phyloP scores from a whole-genome alignment of 495 filamentous ascomycete genomes.

The Bombardia bombarda region DNA sequence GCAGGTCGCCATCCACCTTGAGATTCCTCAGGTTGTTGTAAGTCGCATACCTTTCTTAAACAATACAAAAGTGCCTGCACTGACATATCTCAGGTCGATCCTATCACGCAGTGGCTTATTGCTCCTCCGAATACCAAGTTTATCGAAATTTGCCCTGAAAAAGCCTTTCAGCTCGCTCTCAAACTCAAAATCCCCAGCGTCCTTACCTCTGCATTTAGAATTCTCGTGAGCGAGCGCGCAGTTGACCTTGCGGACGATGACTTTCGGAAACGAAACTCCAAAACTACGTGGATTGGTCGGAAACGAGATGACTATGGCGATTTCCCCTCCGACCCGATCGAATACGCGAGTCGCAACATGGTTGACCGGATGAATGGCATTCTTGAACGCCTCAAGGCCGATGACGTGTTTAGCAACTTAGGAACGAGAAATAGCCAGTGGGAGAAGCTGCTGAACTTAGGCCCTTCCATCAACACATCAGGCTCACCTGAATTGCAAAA shows the following conservation, averaged over 20 bases:
- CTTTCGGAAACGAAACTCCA: slow-evolving; percentile 1
- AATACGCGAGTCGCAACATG: slow-evolving; percentile 19
- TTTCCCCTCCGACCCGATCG: slow-evolving; percentile 22
- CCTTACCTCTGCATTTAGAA: slow-evolving; percentile 28
- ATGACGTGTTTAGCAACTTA: slow-evolving; percentile 11
- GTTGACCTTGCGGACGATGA: slow-evolving; percentile 58
- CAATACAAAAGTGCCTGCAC: not conserved
- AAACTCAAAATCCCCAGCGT: slow-evolving; percentile 26
- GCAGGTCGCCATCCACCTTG: slow-evolving; percentile 49
- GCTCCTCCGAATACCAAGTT: slow-evolving; percentile 33
- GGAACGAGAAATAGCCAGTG: slow-evolving; percentile 8
- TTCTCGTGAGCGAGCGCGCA: slow-evolving; percentile 40
- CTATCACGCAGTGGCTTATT: slow-evolving; percentile 34
- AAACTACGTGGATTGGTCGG: slow-evolving; percentile 14
- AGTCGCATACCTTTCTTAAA: too few species aligned
- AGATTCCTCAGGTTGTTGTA: slow-evolving; percentile 37
- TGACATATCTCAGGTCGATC: slow-evolving; percentile 14
- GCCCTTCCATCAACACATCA: not conserved
- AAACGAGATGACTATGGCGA: slow-evolving; percentile 25
- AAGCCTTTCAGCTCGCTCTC: slow-evolving; percentile 33
- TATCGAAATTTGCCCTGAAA: slow-evolving; percentile 38
- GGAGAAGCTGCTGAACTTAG: slow-evolving; percentile 5
- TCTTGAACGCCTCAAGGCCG: slow-evolving; percentile 9
- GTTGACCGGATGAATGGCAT: slow-evolving; percentile 16
- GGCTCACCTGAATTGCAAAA: slow-evolving; percentile 15